Evolutionary conservation across 2,329 filamentous ascomycete genomes (phyloP).

Genomic region (Aspergillus caelatus): DNA sequence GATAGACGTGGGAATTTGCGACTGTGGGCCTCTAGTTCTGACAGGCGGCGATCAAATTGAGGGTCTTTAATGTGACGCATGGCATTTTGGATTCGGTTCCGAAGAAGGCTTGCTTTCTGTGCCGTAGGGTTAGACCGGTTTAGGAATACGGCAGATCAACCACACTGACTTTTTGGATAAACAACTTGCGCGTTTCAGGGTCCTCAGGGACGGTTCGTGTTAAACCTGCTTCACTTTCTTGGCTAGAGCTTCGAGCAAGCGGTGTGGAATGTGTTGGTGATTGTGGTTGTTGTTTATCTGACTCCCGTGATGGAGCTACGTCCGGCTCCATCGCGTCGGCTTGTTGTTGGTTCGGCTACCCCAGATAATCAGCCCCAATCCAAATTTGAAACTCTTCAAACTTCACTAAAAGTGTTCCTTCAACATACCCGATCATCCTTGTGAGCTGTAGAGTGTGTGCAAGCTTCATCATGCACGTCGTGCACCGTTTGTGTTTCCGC

Average conservation of each 20-base stretch:
- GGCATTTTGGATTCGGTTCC: constrained; percentile 41
- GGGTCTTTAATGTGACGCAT: constrained; percentile 43
- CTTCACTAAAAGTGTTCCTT: not conserved
- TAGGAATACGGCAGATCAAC: not conserved
- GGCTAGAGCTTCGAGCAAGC: not conserved
- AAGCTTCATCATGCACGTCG: constrained; percentile 13
- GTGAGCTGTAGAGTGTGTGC: constrained; percentile 19
- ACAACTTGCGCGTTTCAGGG: constrained; percentile 39
- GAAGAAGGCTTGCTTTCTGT: constrained; percentile 46
- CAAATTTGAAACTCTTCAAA: not conserved
- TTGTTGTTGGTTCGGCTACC: constrained; percentile 18
- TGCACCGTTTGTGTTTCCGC: constrained; percentile 1
- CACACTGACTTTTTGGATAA: constrained; percentile 44
- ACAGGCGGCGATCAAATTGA: constrained; percentile 44
- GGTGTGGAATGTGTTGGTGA: constrained; percentile 14
- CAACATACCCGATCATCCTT: constrained; percentile 22
- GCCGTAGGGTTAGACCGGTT: not conserved
- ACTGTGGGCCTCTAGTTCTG: constrained; percentile 44
- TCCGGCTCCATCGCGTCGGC: constrained; percentile 22
- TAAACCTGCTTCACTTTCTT: constrained; percentile 10
- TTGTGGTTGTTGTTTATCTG: constrained; percentile 20
- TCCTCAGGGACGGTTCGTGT: constrained; percentile 34
- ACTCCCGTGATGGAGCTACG: constrained; percentile 11
- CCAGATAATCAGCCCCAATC: constrained; percentile 1
- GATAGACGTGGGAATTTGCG: constrained; percentile 38